A percentile compares a stretch with the other conserved stretches of the same genome.
Evolutionary conservation across 2,329 filamentous ascomycete genomes (phyloP).

Genomic region (Rugonectria rugulosa): DNA sequence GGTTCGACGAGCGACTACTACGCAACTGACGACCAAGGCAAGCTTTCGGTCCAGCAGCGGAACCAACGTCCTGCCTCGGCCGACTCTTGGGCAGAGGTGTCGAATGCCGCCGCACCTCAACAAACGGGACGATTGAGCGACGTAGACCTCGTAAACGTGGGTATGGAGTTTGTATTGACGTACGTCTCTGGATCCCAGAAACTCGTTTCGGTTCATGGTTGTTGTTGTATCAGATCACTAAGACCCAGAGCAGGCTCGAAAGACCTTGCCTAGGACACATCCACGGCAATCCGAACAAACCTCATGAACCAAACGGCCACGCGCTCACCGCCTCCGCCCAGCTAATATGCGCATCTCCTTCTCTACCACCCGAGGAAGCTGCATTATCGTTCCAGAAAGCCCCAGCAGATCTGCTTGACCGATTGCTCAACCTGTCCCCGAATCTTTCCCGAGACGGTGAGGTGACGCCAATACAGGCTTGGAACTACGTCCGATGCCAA

Average conservation of each 20-base stretch:
- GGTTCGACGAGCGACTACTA: neutral
- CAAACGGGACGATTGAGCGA: neutral
- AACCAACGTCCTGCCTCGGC: neutral
- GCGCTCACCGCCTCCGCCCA: neutral
- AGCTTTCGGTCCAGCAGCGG: neutral
- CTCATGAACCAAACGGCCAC: neutral
- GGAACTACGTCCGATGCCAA: slow-evolving; percentile 17
- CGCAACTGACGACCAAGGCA: neutral
- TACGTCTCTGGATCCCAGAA: neutral
- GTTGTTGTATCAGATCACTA: neutral
- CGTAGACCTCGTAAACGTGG: slow-evolving; percentile 19
- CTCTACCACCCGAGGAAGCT: neutral
- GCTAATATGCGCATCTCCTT: neutral
- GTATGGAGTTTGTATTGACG: slow-evolving; percentile 47
- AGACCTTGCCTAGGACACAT: slow-evolving; percentile 1
- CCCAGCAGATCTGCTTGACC: slow-evolving; percentile 4
- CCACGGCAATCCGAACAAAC: slow-evolving; percentile 4
- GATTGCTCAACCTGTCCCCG: slow-evolving; percentile 16
- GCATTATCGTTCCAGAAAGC: neutral
- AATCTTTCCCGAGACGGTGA: slow-evolving; percentile 17
- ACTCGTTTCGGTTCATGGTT: neutral
- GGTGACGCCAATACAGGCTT: slow-evolving; percentile 22
- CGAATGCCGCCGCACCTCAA: neutral
- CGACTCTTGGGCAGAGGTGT: neutral
- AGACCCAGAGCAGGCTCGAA: neutral